phyloP scores from a whole-genome alignment of 75 land plant genomes.

The Cunninghamia lanceolata region DNA sequence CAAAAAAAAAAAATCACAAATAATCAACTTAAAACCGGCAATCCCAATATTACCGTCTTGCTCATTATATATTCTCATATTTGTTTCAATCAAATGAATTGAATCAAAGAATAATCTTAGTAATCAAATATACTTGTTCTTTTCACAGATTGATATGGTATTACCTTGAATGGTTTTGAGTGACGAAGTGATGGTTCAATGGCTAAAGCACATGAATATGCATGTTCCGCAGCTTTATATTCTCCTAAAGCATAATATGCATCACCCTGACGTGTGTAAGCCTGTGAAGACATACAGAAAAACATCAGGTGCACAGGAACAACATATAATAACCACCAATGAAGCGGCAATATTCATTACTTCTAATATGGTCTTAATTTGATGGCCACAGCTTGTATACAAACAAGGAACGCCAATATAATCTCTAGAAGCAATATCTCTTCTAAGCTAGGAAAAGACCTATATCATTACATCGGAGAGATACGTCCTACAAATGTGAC shows the following conservation, averaged over 20 bases:
- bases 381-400: neutral
- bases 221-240: slow-evolving; percentile 53
- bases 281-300: slow-evolving; percentile 25
- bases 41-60: neutral
- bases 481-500: neutral
- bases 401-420: neutral
- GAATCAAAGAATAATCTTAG: neutral
- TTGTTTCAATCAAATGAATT: neutral
- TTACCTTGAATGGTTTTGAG: slow-evolving; percentile 82
- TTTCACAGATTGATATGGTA: neutral
- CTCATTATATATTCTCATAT: neutral
- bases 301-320: neutral
- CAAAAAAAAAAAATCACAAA: neutral
- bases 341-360: neutral
- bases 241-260: slow-evolving; percentile 60
- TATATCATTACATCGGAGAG: neutral
- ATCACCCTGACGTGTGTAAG: slow-evolving; percentile 77
- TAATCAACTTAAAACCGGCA: neutral
- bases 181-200: slow-evolving; percentile 78
- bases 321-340: neutral
- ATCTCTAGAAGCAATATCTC: neutral
- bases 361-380: neutral
- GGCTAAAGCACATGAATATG: slow-evolving; percentile 56
- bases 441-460: neutral
- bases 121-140: neutral